These are phyloP conservation scores for Dissoconium aciculare DNA, from an alignment of 2,329 filamentous ascomycete species.

Conservation along the genomic window DNA sequence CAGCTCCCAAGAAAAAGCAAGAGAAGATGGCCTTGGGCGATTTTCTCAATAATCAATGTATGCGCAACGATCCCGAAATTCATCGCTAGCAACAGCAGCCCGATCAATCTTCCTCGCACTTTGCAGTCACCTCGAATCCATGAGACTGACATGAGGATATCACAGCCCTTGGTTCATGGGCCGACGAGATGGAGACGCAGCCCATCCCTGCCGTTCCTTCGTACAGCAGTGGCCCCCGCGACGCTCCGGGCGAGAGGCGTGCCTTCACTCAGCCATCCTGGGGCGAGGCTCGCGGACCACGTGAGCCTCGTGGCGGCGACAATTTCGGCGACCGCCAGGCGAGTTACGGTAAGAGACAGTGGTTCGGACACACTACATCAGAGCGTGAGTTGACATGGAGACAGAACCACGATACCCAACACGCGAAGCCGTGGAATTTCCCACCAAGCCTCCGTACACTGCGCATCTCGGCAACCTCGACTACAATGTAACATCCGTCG, in stretches of 20 bases:
- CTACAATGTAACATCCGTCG: conserved; percentile 75
- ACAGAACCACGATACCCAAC: conserved; percentile 22
- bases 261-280: conserved; percentile 28
- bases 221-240: conserved; percentile 17
- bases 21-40: conserved; percentile 97
- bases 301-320: conserved; percentile 2
- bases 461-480: conserved; percentile 93
- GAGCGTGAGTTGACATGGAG: not conserved
- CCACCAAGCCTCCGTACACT: conserved; percentile 84
- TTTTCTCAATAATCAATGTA: conserved; percentile 87
- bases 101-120: too few species aligned
- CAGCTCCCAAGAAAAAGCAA: conserved; percentile 62
- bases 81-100: not conserved
- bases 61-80: conserved; percentile 7
- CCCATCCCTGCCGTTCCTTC: conserved; percentile 20
- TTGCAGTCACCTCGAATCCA: too few species aligned
- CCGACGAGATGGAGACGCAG: conserved; percentile 77
- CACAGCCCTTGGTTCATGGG: conserved; percentile 76
- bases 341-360: conserved; percentile 22
- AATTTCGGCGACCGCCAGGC: conserved; percentile 15
- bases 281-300: conserved; percentile 13
- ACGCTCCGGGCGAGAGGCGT: conserved; percentile 30
- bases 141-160: too few species aligned
- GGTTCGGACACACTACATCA: conserved; percentile 1
- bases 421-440: conserved; percentile 71